phyloP scores from a whole-genome alignment of 495 filamentous ascomycete genomes.

The Jackrogersella minutella region DNA sequence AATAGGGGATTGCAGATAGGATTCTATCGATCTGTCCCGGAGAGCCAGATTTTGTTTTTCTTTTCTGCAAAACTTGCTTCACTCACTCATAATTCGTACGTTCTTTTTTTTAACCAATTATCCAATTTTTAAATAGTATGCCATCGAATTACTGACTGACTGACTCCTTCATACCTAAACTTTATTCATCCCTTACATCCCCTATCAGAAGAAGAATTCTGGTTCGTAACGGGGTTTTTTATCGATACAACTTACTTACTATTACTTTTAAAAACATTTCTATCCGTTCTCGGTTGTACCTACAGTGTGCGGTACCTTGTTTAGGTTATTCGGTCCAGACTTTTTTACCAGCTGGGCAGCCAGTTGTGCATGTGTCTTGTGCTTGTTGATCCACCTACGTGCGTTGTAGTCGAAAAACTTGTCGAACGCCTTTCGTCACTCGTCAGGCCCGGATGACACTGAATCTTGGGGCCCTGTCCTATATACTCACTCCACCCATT shows the following conservation, averaged over 20 bases:
- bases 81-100: slow-evolving; percentile 18
- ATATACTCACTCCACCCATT: slow-evolving; percentile 46
- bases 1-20: slow-evolving; percentile 42
- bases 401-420: slow-evolving; percentile 33
- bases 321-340: slow-evolving; percentile 24
- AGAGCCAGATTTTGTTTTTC: slow-evolving; percentile 14
- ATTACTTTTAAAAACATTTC: slow-evolving; percentile 1
- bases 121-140: slow-evolving; percentile 8
- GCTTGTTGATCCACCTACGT: slow-evolving; percentile 37
- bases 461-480: slow-evolving; percentile 37
- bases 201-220: slow-evolving; percentile 8
- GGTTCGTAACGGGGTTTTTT: slow-evolving; percentile 22
- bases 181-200: not conserved
- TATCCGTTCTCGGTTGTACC: too few species aligned
- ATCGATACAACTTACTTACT: slow-evolving; percentile 16
- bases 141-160: slow-evolving; percentile 13
- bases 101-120: slow-evolving; percentile 19
- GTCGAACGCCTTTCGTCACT: slow-evolving; percentile 39
- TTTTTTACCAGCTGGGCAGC: not conserved
- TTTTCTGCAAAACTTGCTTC: slow-evolving; percentile 18
- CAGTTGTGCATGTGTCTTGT: slow-evolving; percentile 41
- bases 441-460: slow-evolving; percentile 40
- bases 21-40: slow-evolving; percentile 23
- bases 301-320: slow-evolving; percentile 41
- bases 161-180: slow-evolving; percentile 14